phyloP scores from a whole-genome alignment of 495 filamentous ascomycete genomes.

The Cairneyella variabilis region DNA sequence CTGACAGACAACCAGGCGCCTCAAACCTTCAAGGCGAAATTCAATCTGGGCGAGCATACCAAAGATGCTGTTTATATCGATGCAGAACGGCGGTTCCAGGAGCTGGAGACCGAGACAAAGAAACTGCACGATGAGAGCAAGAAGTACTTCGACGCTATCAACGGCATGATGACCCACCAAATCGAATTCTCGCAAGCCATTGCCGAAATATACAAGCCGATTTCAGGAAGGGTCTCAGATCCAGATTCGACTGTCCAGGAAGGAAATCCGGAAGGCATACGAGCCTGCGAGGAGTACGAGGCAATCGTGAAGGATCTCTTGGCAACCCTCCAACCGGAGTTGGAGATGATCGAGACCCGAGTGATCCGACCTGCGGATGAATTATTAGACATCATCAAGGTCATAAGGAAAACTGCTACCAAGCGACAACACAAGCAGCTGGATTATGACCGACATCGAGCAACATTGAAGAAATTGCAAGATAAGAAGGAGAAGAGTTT shows the following conservation, averaged over 20 bases:
- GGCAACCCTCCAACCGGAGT: conserved; percentile 80
- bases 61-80: conserved; percentile 94
- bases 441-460: conserved; percentile 85
- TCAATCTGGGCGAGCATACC: conserved; percentile 91
- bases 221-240: conserved; percentile 92
- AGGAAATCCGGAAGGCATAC: conserved; percentile 92
- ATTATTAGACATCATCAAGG: conserved; percentile 90
- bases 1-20: conserved; percentile 58
- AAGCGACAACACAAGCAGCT: conserved; percentile 98
- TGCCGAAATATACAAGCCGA: conserved; percentile 96
- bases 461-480: conserved; percentile 84
- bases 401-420: conserved; percentile 78
- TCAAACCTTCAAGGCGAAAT: conserved; percentile 83
- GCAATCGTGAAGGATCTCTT: conserved; percentile 85
- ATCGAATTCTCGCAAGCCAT: conserved; percentile 97
- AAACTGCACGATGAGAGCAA: conserved; percentile 91
- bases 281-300: conserved; percentile 96
- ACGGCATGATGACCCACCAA: conserved; percentile 95
- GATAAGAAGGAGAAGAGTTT: conserved; percentile 95
- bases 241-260: conserved; percentile 75
- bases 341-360: conserved; percentile 95
- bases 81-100: conserved; percentile 88
- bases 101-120: conserved; percentile 94
- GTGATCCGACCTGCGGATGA: conserved; percentile 94
- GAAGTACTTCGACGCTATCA: conserved; percentile 96